phyloP scores from a whole-genome alignment of 2,329 filamentous ascomycete species.

The Sodiomyces alkalinus region DNA sequence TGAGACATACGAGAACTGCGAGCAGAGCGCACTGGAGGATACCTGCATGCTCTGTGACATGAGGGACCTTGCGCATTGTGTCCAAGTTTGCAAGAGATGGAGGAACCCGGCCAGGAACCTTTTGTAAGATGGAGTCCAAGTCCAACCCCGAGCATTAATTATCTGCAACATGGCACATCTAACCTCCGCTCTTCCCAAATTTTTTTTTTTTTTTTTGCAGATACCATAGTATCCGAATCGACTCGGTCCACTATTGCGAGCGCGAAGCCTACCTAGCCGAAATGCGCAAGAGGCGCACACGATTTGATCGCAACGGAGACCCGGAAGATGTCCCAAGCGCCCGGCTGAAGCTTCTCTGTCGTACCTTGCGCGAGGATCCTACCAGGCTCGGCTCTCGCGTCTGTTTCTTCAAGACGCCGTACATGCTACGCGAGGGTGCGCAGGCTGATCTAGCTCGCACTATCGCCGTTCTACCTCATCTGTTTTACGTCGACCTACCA shows the following conservation, averaged over 20 bases:
- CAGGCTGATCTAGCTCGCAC: conserved; percentile 74
- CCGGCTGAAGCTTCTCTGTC: conserved; percentile 63
- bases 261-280: conserved; percentile 71
- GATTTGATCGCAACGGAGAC: conserved; percentile 62
- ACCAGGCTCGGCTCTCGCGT: conserved; percentile 54
- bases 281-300: conserved; percentile 57
- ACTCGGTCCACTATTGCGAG: conserved; percentile 87
- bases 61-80: conserved; percentile 72
- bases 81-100: conserved; percentile 62
- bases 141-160: no score
- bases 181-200: no score
- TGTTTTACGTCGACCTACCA: conserved; percentile 82
- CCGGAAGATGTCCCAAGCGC: conserved; percentile 65
- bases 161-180: no score
- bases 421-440: conserved; percentile 83
- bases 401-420: conserved; percentile 73
- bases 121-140: no score
- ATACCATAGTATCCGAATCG: conserved; percentile 81
- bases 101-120: conserved; percentile 30
- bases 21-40: conserved; percentile 63
- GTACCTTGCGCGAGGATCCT: conserved; percentile 66
- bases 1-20: conserved; percentile 65
- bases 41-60: conserved; percentile 89
- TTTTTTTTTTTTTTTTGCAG: conserved; percentile 32
- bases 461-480: conserved; percentile 69